Conservation (phyloP, 306 rosid species). For the Canavalia ensiformis region DNA sequence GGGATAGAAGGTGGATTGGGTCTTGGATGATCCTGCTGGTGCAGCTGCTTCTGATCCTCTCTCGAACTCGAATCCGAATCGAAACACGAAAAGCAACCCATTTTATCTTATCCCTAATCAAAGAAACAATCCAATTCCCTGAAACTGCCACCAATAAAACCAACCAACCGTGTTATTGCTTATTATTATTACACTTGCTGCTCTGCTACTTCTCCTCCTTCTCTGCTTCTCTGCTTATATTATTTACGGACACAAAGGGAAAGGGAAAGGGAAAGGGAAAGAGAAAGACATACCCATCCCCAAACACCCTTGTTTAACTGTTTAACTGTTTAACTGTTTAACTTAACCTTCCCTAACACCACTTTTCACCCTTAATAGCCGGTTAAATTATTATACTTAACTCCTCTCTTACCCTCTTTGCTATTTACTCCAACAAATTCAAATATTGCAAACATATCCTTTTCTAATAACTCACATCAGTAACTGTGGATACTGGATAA, state of each 20-base stretch:
- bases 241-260: not conserved
- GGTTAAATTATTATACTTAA: too few relatives aligned
- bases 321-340: too few relatives aligned
- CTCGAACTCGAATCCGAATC: constrained; percentile 68
- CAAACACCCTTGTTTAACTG: not conserved
- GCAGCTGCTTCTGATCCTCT: constrained; percentile 59
- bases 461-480: too few relatives aligned
- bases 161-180: too few relatives aligned
- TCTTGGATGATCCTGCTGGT: not conserved
- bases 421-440: too few relatives aligned
- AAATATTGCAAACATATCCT: too few relatives aligned
- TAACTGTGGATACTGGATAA: too few relatives aligned
- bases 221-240: too few relatives aligned
- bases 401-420: too few relatives aligned
- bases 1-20: constrained; percentile 50
- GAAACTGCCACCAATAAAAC: too few relatives aligned
- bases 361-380: not conserved
- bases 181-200: not conserved
- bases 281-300: not conserved
- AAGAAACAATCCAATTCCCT: not conserved
- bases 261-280: not conserved
- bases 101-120: constrained; percentile 20
- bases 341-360: not conserved
- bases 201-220: too few relatives aligned
- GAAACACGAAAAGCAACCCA: constrained; percentile 93